These are phyloP conservation scores for Chlorencoelia australis DNA, from an alignment of 2,329 filamentous ascomycete species.

Conservation along the genomic window DNA sequence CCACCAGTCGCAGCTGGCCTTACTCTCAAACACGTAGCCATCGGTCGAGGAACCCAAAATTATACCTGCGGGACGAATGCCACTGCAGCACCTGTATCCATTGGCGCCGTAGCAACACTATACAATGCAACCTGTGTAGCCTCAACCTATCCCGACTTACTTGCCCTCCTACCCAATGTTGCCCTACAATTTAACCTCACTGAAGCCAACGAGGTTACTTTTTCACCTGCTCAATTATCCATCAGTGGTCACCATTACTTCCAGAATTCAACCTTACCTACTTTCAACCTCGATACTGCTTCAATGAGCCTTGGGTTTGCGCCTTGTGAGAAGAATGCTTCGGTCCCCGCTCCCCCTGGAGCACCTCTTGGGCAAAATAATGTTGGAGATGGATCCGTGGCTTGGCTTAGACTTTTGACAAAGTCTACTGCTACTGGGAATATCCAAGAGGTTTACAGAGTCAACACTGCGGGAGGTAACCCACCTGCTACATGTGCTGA, in stretches of 20 bases:
- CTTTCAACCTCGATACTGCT: conserved; percentile 65
- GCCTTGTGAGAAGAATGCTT: conserved; percentile 51
- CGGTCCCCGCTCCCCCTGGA: conserved; percentile 50
- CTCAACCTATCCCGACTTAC: conserved; percentile 55
- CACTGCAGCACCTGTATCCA: conserved; percentile 49
- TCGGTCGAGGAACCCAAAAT: conserved; percentile 87
- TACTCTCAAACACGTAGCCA: conserved; percentile 63
- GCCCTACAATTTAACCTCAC: conserved; percentile 56
- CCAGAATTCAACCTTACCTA: conserved; percentile 55
- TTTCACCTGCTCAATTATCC: conserved; percentile 48
- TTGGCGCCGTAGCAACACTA: conserved; percentile 71
- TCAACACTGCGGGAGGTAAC: conserved; percentile 74
- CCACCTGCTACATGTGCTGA: conserved; percentile 64
- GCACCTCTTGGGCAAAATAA: conserved; percentile 47
- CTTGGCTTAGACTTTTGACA: conserved; percentile 67
- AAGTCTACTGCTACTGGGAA: conserved; percentile 45
- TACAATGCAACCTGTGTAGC: conserved; percentile 82
- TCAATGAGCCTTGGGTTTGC: conserved; percentile 47
- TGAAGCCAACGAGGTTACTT: conserved; percentile 29
- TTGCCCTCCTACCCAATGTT: conserved; percentile 53
- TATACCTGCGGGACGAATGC: conserved; percentile 70
- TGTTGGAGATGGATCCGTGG: conserved; percentile 56
- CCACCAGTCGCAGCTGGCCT: conserved; percentile 51
- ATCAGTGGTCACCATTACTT: conserved; percentile 79
- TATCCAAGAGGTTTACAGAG: conserved; percentile 69